phyloP scores from a whole-genome alignment of 1,284 basidiomycete species.

The Irpex sp. region DNA sequence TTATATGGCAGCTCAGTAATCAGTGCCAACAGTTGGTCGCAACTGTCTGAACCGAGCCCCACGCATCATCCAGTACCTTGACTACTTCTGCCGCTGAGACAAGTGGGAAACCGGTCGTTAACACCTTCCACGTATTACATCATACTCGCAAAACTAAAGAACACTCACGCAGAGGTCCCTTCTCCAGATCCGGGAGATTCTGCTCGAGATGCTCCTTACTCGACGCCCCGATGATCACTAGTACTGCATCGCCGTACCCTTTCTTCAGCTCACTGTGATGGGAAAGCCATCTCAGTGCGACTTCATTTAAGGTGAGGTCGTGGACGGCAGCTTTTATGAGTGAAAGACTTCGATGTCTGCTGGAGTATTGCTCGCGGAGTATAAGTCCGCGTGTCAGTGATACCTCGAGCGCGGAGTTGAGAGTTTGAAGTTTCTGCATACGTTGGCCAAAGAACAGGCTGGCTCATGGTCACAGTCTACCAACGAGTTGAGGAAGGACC shows the following conservation, averaged over 20 bases:
- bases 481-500: too few species aligned
- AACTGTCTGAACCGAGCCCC: slow-evolving; percentile 28
- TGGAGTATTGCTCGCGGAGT: too few species aligned
- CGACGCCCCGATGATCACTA: slow-evolving; percentile 13
- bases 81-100: slow-evolving; percentile 32
- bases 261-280: slow-evolving; percentile 27
- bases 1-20: background rate
- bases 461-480: too few species aligned
- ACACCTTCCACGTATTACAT: background rate
- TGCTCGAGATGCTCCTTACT: slow-evolving; percentile 10
- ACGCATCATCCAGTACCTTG: slow-evolving; percentile 32
- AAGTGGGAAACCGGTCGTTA: background rate
- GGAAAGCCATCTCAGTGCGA: slow-evolving; percentile 24
- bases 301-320: slow-evolving; percentile 10
- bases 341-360: background rate
- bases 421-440: too few species aligned
- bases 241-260: slow-evolving; percentile 24
- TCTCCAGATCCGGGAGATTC: slow-evolving; percentile 53
- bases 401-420: too few species aligned
- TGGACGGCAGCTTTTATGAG: slow-evolving; percentile 9
- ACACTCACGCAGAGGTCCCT: slow-evolving; percentile 51
- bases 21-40: slow-evolving; percentile 22
- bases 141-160: too few species aligned
- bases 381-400: too few species aligned
- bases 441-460: too few species aligned